Evolutionary conservation across 2,329 filamentous ascomycete genomes (phyloP), one percentile per base, ranked within the genome.

Genomic region (Epichloe festucae): DNA sequence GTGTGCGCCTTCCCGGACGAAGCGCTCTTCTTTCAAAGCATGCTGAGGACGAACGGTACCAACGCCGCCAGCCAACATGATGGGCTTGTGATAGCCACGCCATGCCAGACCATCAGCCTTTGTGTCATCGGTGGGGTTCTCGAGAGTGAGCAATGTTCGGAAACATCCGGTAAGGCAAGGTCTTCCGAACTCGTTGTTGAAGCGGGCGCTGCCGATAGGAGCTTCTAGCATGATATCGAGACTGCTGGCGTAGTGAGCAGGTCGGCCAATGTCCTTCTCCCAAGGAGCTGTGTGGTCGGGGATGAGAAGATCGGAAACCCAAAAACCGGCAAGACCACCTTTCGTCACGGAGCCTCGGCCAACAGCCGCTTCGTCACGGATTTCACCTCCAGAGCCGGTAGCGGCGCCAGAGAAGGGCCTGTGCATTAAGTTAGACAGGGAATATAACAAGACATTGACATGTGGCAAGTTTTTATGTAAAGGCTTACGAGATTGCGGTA

Each of bases 181-280:
- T 39, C 93, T 81, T 27, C 93, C 93, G 62, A 97, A 98, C 63
- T 96, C 93, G 64, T 98, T 98, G 74, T 97, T 97, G 75, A 95
- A 97, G 19, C 88, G 82, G 48, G 93, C 93, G 60, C 87, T 93
- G 38, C 93, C 93, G 59, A 98, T 93, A 0, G 93, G 93, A 0
- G 89, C 93, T 66, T 98, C 91, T 11, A 97, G 75, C 91, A 98
- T 97, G 60, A 98, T 97, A 64, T 97, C 90, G 39, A 96, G 73
- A 70, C 87, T 89, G 71, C 88, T 95, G 19, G 93, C 90, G 63
- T 95, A 93, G 69, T 98, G 93, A 44, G 81, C 78, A 4, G 93
- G 93, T 63, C 86, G 90, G 48, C 93, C 93, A 52, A 95, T 79
- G 62, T 96, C 87, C 35, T 87, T 72, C 67, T 98, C 93, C 93